A percentile compares a stretch with the other conserved stretches of the same genome.
These are phyloP conservation scores for Candolleomyces aberdarensis DNA, from an alignment of 768 basidiomycete genomes.

Conservation along the genomic window DNA sequence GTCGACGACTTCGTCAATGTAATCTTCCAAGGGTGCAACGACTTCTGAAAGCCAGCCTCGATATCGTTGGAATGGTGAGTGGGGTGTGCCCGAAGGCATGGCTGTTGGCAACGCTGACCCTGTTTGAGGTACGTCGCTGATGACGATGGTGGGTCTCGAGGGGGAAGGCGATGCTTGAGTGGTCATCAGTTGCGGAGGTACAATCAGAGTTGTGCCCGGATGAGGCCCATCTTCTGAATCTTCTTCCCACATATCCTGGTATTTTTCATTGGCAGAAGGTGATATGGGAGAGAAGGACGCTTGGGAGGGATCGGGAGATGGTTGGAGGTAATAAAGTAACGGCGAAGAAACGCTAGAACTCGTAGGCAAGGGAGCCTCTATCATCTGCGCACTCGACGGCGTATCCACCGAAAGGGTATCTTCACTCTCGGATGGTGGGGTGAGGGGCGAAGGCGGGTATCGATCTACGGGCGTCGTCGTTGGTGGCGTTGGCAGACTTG, in stretches of 20 bases:
- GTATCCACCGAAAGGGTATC: constrained; percentile 35
- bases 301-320: constrained; percentile 26
- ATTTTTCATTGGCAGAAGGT: constrained; percentile 11
- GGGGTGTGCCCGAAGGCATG: constrained; percentile 31
- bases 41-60: constrained; percentile 61
- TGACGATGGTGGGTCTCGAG: constrained; percentile 31
- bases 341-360: constrained; percentile 26
- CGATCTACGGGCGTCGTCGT: neutral
- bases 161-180: constrained; percentile 12
- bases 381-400: constrained; percentile 38
- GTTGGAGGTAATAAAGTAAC: constrained; percentile 35
- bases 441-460: constrained; percentile 42
- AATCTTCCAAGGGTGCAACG: constrained; percentile 56
- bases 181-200: constrained; percentile 2
- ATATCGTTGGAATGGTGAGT: constrained; percentile 48
- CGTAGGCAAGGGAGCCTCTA: constrained; percentile 39
- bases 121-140: constrained; percentile 20
- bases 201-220: constrained; percentile 14
- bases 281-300: constrained; percentile 16
- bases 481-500: constrained; percentile 4
- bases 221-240: constrained; percentile 16
- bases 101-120: constrained; percentile 12
- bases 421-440: constrained; percentile 45
- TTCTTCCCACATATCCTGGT: constrained; percentile 17
- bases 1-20: constrained; percentile 60